Evolutionary conservation across 768 basidiomycete genomes (phyloP).

Genomic region (Tricholoma furcatifolium): DNA sequence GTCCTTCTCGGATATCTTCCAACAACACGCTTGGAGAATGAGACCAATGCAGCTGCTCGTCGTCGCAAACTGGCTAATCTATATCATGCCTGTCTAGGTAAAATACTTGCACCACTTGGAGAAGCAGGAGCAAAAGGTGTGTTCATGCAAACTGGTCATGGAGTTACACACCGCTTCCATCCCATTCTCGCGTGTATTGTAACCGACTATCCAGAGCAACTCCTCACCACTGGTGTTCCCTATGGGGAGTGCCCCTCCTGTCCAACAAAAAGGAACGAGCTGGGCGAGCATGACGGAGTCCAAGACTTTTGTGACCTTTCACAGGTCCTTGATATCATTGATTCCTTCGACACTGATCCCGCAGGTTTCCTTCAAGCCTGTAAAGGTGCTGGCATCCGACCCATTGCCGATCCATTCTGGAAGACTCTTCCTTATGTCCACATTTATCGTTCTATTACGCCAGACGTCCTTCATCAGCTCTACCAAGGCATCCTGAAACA

Average conservation of each 20-base stretch:
- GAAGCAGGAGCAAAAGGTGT: conserved; percentile 23
- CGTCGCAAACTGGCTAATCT: conserved; percentile 28
- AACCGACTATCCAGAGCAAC: conserved; percentile 46
- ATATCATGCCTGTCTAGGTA: conserved; percentile 33
- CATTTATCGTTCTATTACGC: conserved; percentile 25
- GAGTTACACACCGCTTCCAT: conserved; percentile 24
- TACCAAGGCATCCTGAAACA: conserved; percentile 35
- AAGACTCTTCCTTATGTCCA: conserved; percentile 27
- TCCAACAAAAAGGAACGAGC: conserved; percentile 11
- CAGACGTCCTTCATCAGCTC: conserved; percentile 34
- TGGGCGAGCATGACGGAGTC: conserved; percentile 16
- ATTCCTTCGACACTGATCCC: conserved; percentile 19
- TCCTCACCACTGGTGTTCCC: conserved; percentile 29
- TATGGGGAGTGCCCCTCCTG: conserved; percentile 29
- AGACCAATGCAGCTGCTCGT: conserved; percentile 25
- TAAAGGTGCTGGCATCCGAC: conserved; percentile 21
- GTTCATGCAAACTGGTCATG: conserved; percentile 32
- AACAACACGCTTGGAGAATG: conserved; percentile 30
- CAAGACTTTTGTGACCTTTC: conserved; percentile 11
- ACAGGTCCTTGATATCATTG: conserved; percentile 22
- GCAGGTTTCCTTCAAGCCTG: conserved; percentile 17
- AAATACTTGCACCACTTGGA: conserved; percentile 28
- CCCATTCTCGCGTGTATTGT: conserved; percentile 40
- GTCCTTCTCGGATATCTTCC: conserved; percentile 44
- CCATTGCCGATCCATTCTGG: conserved; percentile 25